Percentiles rank a stretch among this genome's conserved stretches.
phyloP scores from a whole-genome alignment of 73 alveolate species.

The Symbiodinium natans region DNA sequence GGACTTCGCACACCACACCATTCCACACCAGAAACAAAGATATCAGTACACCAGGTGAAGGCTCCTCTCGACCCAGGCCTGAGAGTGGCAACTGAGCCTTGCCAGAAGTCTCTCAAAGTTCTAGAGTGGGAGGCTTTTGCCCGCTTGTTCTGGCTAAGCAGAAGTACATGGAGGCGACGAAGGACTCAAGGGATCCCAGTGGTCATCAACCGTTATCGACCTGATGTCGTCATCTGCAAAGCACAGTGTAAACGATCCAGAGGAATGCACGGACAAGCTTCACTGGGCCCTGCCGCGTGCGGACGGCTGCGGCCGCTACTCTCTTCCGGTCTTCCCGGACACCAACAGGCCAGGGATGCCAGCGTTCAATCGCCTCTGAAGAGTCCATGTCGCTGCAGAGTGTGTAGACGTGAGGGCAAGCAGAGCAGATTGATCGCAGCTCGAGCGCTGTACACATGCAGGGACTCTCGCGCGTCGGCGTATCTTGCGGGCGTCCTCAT shows the following conservation, averaged over 20 bases:
- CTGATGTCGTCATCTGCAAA: too few relatives aligned
- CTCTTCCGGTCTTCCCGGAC: slow-evolving; percentile 74
- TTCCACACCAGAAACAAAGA: not conserved
- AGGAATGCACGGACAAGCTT: slow-evolving; percentile 64
- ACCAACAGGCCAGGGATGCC: slow-evolving; percentile 13
- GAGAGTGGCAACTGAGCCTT: not conserved
- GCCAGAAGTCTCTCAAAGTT: not conserved
- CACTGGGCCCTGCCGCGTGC: slow-evolving; percentile 77
- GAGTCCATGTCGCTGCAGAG: not conserved
- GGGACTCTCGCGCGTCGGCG: slow-evolving; percentile 89
- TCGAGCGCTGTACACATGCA: too few relatives aligned
- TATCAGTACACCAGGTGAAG: slow-evolving; percentile 18
- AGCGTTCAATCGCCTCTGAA: too few relatives aligned
- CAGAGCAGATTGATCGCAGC: too few relatives aligned
- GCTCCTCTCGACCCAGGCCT: slow-evolving; percentile 72
- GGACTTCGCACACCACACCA: too few relatives aligned
- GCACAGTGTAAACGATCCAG: not conserved
- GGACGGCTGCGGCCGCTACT: slow-evolving; percentile 88
- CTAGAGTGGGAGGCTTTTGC: slow-evolving; percentile 21
- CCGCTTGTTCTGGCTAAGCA: slow-evolving; percentile 79
- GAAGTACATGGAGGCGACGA: slow-evolving; percentile 79
- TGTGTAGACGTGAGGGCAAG: too few relatives aligned
- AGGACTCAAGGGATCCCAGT: too few relatives aligned
- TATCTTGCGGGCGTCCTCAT: slow-evolving; percentile 85
- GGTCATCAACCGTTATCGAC: too few relatives aligned